These are phyloP conservation scores for Boletus tylopilopsis DNA, from an alignment of 768 basidiomycete species.

Conservation along the genomic window DNA sequence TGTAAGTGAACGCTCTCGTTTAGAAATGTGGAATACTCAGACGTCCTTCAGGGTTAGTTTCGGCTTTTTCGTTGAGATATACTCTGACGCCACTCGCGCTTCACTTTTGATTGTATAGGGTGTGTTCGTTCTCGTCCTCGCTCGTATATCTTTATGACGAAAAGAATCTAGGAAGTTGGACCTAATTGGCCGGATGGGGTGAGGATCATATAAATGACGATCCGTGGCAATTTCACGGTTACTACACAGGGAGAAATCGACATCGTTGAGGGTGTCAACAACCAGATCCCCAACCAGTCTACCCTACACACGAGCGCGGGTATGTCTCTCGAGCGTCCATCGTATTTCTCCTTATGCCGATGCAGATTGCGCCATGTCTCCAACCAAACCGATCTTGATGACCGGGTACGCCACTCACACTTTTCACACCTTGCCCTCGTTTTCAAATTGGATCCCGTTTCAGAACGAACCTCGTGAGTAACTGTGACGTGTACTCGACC, in stretches of 20 bases:
- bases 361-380: constrained; percentile 30
- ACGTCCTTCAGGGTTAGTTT: constrained; percentile 24
- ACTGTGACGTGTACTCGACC: constrained; percentile 26
- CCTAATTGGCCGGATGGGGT: constrained; percentile 24
- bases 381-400: constrained; percentile 19
- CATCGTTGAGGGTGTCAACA: constrained; percentile 34
- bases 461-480: constrained; percentile 12
- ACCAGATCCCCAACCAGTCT: constrained; percentile 25
- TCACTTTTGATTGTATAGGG: constrained; percentile 17
- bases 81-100: neutral
- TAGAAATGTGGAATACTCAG: neutral
- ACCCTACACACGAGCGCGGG: constrained; percentile 29
- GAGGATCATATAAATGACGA: neutral
- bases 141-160: neutral
- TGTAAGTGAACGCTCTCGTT: constrained; percentile 22
- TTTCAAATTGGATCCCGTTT: neutral
- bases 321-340: constrained; percentile 4
- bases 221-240: neutral
- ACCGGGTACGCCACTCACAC: constrained; percentile 28
- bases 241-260: constrained; percentile 28
- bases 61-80: neutral
- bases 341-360: neutral
- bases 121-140: constrained; percentile 3
- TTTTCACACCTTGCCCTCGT: neutral
- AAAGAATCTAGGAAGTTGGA: constrained; percentile 26